Base-by-base conservation (phyloP, 345 rosid genomes). In the Salix brachista region DNA sequence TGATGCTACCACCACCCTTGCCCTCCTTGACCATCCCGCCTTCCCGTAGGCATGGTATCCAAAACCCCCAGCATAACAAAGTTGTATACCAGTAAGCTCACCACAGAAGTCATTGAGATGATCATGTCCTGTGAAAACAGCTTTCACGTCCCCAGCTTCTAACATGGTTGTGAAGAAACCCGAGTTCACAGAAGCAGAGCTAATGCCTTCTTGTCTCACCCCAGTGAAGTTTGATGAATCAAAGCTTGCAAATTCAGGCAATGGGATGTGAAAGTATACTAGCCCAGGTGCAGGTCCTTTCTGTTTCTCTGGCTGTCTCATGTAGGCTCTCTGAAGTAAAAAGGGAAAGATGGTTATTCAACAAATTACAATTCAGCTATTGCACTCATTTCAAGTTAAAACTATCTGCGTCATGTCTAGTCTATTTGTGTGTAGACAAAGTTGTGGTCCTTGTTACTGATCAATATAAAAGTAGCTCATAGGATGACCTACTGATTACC, bases 11-110 rank as follows among this genome's bases (percentile, higher is more conserved):
- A 95, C 90, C 4, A 93, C 86, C 80, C 99, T 88, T 0, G 90
- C 91, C 79, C 99, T 90, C 86, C 98, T 88, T 14, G 89, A 77
- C 97, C 97, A 93, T 8, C 98, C 98, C 44, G 91, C 94, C 84
- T 91, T 89, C 72, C 98, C 98, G 66, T 93, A 96, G 26, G 94
- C 99, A 86, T 91, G 98, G 86, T 93, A 93, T 82, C 99, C 97
- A 79, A 91, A 89, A 18, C 94, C 99, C 66, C 97, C 99, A 54
- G 90, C 97, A 62, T 95, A 95, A 72, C 99, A 95, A 75, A 95
- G 97, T 42, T 95, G 87, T 73, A 92, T 86, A 30, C 94, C 94
- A 30, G 77, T 80, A 62, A 88, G 84, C 41, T 74, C 28, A 11
- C 89, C 97, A 75, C 99, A 96, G 78, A 93, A 96, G 85, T 96